Evolutionary conservation across 2,329 filamentous ascomycete genomes (phyloP), one percentile per base, ranked within the genome.

Genomic region (Cercospora sp.): DNA sequence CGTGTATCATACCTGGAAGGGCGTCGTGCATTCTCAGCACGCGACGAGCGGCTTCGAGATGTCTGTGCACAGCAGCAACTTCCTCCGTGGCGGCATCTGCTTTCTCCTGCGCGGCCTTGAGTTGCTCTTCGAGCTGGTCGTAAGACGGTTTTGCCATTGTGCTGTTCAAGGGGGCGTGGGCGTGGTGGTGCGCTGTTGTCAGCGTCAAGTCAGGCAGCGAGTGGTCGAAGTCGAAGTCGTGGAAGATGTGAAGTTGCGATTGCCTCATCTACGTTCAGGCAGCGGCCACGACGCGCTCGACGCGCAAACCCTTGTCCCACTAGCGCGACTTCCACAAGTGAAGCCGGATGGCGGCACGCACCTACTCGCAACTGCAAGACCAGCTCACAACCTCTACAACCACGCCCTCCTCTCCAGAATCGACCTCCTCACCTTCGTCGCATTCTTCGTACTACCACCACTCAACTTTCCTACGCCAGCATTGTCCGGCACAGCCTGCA

Each of bases 391-490:
- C 4, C 23, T 62, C 60, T 48, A 30, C 20, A 45, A 48, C 33
- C 16, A 45, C 23, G 26, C 40, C 13, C 42, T 62, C 40, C 60
- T 48, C 40, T 26, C 58, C 28, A 60, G 12, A 55, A 55, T 55
- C 48, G 48, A 28, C 57, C 63, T 65, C 51, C 57, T 36, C 55
- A 40, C 28, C 53, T 55, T 64, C 26, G 65, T 62, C 30, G 59
- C 5, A 40, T 58, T 51, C 26, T 59, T 67, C 23, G 23, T 9
- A 1, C 12, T 20, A 5, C 18, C 36, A 23, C 48, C 26, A 3
- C 33, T 42, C 13, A 68, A 28, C 33, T 70, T 70, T 3, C 71
- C 71, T 18, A 71, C 51, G 8, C 71, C 71, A 51, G 71, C 71
- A 60, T 13, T 69, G 3, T 20, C 40, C 12, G 69, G 69, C 64